Evolutionary conservation across 305 asterid species (phyloP).

Genomic region (Coffea humblotiana): DNA sequence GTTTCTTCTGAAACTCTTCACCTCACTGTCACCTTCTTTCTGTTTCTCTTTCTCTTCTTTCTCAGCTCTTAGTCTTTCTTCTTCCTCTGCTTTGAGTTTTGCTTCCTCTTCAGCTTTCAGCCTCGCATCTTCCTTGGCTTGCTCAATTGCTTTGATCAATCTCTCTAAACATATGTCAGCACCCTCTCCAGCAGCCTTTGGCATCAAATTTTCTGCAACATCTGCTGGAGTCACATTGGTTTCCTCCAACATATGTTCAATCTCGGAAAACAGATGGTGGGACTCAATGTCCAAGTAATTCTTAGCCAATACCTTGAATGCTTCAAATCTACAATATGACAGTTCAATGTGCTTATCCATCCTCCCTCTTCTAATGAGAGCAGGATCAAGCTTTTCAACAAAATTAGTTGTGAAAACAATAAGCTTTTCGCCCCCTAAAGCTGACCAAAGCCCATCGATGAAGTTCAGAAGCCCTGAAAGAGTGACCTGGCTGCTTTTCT

Average conservation of each 20-base stretch:
- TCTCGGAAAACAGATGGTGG: not conserved
- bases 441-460: conserved; percentile 28
- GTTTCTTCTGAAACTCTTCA: too few species aligned
- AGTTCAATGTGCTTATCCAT: conserved; percentile 29
- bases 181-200: conserved; percentile 1
- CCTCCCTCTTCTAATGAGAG: conserved; percentile 19
- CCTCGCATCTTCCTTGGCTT: too few species aligned
- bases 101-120: too few species aligned
- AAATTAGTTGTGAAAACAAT: conserved; percentile 22
- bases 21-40: too few species aligned
- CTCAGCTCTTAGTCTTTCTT: too few species aligned
- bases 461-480: conserved; percentile 28
- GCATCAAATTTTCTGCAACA: conserved; percentile 19
- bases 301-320: conserved; percentile 12
- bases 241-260: not conserved
- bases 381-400: conserved; percentile 20
- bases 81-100: too few species aligned
- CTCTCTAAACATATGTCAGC: conserved; percentile 3
- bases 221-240: conserved; percentile 3
- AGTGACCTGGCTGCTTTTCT: conserved; percentile 3
- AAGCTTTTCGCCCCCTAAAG: conserved; percentile 21
- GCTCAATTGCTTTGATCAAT: not conserved
- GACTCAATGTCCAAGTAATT: conserved; percentile 10
- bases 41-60: too few species aligned
- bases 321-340: conserved; percentile 23